These are phyloP conservation scores for Monosporozyma siamensis DNA, from an alignment of 805 yeast genomes.

Conservation along the genomic window DNA sequence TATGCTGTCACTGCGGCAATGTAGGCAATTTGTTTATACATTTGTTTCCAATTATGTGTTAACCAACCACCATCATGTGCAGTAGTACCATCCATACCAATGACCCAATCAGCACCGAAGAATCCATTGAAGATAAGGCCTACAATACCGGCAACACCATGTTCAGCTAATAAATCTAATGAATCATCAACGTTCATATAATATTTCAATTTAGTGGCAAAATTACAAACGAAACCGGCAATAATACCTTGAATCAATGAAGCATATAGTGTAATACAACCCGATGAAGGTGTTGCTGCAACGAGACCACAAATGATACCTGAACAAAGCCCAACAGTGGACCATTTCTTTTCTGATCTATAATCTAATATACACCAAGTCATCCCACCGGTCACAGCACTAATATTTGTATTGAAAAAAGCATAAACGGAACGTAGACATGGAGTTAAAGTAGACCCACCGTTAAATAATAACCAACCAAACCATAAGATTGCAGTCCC, in stretches of 20 bases:
- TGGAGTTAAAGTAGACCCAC: slow-evolving; percentile 79
- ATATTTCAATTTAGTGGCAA: slow-evolving; percentile 79
- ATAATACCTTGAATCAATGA: slow-evolving; percentile 75
- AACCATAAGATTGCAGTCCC: slow-evolving; percentile 85
- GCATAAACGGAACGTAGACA: slow-evolving; percentile 79
- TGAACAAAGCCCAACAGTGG: slow-evolving; percentile 90
- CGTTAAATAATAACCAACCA: slow-evolving; percentile 96
- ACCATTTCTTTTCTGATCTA: slow-evolving; percentile 82
- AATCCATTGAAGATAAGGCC: slow-evolving; percentile 85
- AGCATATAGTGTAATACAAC: slow-evolving; percentile 85
- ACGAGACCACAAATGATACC: slow-evolving; percentile 94
- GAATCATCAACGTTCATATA: slow-evolving; percentile 81
- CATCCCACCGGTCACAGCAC: slow-evolving; percentile 85
- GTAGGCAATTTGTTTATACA: slow-evolving; percentile 84
- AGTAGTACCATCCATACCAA: slow-evolving; percentile 83
- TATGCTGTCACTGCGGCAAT: slow-evolving; percentile 68
- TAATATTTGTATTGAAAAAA: slow-evolving; percentile 80
- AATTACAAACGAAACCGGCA: slow-evolving; percentile 80
- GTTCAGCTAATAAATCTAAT: slow-evolving; percentile 94
- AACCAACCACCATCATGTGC: slow-evolving; percentile 89
- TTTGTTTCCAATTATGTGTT: slow-evolving; percentile 80
- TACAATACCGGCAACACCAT: slow-evolving; percentile 90
- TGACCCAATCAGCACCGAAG: slow-evolving; percentile 78
- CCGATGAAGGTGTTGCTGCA: slow-evolving; percentile 94
- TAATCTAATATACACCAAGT: slow-evolving; percentile 89